Conservation (phyloP, 805 yeast genomes). For the Ogataea polymorpha region DNA sequence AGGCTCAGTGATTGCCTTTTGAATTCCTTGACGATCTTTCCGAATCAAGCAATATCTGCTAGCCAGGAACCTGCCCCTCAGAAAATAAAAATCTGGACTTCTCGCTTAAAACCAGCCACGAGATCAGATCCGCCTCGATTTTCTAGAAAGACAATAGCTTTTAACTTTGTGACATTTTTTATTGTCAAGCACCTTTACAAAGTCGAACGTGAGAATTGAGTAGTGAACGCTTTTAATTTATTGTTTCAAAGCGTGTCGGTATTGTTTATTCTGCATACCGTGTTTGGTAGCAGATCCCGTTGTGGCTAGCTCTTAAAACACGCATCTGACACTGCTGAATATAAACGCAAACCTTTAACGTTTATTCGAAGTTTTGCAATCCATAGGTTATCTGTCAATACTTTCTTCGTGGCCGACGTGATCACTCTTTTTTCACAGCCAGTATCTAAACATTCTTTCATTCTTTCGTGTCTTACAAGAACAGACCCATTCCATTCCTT, state of each 20-base stretch:
- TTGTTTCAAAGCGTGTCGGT: neutral
- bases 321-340: constrained; percentile 4
- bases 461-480: neutral
- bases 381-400: neutral
- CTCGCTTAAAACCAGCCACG: constrained; percentile 1
- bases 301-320: constrained; percentile 4
- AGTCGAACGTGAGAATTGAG: neutral
- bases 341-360: constrained; percentile 6
- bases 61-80: neutral
- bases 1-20: too few species aligned
- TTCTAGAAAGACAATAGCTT: neutral
- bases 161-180: neutral
- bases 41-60: too few species aligned
- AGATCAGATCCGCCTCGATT: neutral
- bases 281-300: constrained; percentile 4
- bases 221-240: neutral
- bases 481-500: constrained; percentile 1
- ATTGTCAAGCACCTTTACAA: neutral
- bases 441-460: neutral
- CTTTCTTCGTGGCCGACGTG: neutral
- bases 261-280: constrained; percentile 1
- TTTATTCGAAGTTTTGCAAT: neutral
- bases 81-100: neutral
- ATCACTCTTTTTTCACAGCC: constrained; percentile 2
- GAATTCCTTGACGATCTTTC: too few species aligned